Evolutionary conservation across 257 asterid genomes (phyloP).

Genomic region (Linderniella brevidens): DNA sequence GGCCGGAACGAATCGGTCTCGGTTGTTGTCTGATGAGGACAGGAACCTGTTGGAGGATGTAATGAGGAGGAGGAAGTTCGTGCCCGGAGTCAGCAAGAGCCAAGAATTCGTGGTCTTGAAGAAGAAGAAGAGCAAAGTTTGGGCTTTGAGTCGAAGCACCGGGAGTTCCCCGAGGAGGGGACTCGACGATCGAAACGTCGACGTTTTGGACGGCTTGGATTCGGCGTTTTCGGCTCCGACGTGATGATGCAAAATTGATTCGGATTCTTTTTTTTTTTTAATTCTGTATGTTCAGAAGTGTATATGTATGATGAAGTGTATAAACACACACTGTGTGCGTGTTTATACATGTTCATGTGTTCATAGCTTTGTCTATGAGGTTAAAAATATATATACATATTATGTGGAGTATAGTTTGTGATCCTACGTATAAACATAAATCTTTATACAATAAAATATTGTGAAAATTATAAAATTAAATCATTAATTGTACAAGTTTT

Average conservation of each 20-base stretch:
- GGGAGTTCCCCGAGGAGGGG: conserved; percentile 58
- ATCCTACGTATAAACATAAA: no score
- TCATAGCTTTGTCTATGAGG: no score
- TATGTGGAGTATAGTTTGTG: no score
- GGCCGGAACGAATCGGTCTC: conserved; percentile 1
- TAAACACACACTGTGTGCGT: no score
- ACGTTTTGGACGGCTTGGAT: conserved; percentile 71
- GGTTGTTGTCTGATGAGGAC: conserved; percentile 62
- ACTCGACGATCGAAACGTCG: conserved; percentile 20
- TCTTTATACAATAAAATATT: no score
- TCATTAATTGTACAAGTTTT: no score
- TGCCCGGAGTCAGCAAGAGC: conserved; percentile 72
- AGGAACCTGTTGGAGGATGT: conserved; percentile 55
- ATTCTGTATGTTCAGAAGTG: background rate
- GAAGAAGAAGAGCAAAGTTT: conserved; percentile 18
- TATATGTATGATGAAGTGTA: no score
- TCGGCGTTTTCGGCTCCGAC: conserved; percentile 26
- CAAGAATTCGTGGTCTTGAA: conserved; percentile 41
- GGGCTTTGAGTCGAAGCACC: conserved; percentile 52
- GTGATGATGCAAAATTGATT: no score
- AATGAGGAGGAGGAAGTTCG: conserved; percentile 38
- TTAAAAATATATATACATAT: no score
- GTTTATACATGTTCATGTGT: no score
- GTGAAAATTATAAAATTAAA: no score
- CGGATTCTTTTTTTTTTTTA: background rate